A percentile compares a stretch with the other conserved stretches of the same genome.
phyloP scores from a whole-genome alignment of 768 basidiomycete genomes.

The Fomitopsis serialis region DNA sequence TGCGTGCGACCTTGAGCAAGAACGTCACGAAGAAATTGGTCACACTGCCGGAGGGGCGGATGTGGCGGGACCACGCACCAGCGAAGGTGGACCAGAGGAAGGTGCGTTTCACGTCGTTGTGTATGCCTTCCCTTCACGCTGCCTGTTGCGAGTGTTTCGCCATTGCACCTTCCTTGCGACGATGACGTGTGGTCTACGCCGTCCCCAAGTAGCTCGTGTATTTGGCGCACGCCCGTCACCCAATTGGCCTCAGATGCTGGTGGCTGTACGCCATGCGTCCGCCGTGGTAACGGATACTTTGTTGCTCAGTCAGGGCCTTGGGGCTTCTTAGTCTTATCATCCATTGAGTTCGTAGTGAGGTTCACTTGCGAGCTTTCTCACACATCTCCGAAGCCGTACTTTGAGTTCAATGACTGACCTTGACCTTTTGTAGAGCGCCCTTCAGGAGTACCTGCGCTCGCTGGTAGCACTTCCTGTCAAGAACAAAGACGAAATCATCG shows the following conservation, averaged over 20 bases:
- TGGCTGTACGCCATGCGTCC: no score
- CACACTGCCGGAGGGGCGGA: constrained; percentile 80
- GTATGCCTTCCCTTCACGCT: neutral
- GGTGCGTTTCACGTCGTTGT: constrained; percentile 38
- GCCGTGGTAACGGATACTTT: no score
- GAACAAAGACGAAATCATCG: constrained; percentile 84
- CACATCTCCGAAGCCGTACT: neutral
- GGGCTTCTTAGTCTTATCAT: no score
- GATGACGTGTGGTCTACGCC: neutral
- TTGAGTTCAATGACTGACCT: neutral
- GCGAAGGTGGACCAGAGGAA: constrained; percentile 96
- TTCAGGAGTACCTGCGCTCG: constrained; percentile 85
- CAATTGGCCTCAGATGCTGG: no score
- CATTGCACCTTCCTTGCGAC: neutral
- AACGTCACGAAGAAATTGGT: constrained; percentile 74
- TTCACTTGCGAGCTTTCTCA: neutral
- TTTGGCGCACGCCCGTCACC: no score
- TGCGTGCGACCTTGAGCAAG: constrained; percentile 54
- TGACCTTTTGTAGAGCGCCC: constrained; percentile 43
- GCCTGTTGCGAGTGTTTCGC: neutral
- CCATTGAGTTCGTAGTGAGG: no score
- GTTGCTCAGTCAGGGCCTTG: no score
- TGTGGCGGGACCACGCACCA: constrained; percentile 97
- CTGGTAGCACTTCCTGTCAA: constrained; percentile 78
- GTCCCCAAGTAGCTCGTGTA: no score